Base-by-base conservation (phyloP, 495 filamentous ascomycete genomes). In the Chaetomium fimeti region DNA sequence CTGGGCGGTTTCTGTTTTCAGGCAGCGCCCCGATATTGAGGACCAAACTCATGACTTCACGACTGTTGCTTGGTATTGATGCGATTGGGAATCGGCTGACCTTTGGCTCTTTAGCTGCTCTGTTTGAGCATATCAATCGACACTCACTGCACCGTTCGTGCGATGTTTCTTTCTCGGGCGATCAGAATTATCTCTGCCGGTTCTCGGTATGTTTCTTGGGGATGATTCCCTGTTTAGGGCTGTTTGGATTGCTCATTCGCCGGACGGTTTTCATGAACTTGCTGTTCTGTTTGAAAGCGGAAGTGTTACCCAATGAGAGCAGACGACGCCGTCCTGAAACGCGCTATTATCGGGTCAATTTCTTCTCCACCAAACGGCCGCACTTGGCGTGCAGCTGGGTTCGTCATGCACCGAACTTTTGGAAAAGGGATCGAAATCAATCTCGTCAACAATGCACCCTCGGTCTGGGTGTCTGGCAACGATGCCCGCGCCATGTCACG, bases 241-340 rank as follows among this genome's bases (percentile, higher is more conserved):
- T 36, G 32, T 1, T 36, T 36, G 32, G 40, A 43, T 43, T 43
- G 40, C 20, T n/a, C 45, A 49, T 49, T 49, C 45, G n/a, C n/a
- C 15, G n/a, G n/a, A 11, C 45, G n/a, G 20, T n/a, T 18, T 61
- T 53, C 48, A 20, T 49, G 48, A 48, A 52, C 1, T 48, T 25
- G 22, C 25, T 16, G 25, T 5, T 24, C 25, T 55, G 32, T 47
- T 54, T 7, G 40, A 18, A 62, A 18, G 9, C 22, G n/a, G 42
- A 22, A 28, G 24, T 3, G 11, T 18, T 25, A 47, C 9, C 57
- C 63, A 65, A 65, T 65, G 29, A 40, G 45, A 58, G 49, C 11
- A 12, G n/a, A 20, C 45, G 16, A 47, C 57, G 49, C 6, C 20
- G 8, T 65, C 45, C 63, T 65, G 63, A 65, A 65, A 65, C 63